Conservation (phyloP, 106 monocot species). For the Dendrobium huoshanense region DNA sequence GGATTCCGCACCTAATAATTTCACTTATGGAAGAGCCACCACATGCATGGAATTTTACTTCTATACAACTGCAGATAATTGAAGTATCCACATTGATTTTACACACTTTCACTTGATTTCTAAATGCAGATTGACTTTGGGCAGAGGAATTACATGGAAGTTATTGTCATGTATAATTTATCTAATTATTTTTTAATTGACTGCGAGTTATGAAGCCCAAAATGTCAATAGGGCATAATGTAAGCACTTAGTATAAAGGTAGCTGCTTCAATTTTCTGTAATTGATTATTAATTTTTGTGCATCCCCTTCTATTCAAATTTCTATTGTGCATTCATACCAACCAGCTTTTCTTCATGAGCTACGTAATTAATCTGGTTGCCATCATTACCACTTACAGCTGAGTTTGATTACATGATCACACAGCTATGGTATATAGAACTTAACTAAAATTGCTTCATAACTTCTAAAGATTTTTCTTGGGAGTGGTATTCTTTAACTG, state of each 20-base stretch:
- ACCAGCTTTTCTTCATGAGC: too few relatives aligned
- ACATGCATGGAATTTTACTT: neutral
- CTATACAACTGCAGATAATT: neutral
- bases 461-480: too few relatives aligned
- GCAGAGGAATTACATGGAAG: neutral
- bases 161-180: neutral
- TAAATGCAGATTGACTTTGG: neutral
- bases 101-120: neutral
- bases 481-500: too few relatives aligned
- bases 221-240: neutral
- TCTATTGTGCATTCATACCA: neutral
- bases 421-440: too few relatives aligned
- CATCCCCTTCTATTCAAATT: neutral
- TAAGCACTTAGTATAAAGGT: neutral
- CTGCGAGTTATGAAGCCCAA: neutral
- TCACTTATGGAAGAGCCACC: neutral
- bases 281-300: neutral
- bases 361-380: too few relatives aligned
- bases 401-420: too few relatives aligned
- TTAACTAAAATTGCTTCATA: too few relatives aligned
- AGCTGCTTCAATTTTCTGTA: neutral
- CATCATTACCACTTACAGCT: too few relatives aligned
- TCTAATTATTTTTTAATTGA: neutral
- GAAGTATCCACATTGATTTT: neutral
- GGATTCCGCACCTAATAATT: too few relatives aligned